Evolutionary conservation across 257 asterid genomes (phyloP).

Genomic region (Primulina eburnea): DNA sequence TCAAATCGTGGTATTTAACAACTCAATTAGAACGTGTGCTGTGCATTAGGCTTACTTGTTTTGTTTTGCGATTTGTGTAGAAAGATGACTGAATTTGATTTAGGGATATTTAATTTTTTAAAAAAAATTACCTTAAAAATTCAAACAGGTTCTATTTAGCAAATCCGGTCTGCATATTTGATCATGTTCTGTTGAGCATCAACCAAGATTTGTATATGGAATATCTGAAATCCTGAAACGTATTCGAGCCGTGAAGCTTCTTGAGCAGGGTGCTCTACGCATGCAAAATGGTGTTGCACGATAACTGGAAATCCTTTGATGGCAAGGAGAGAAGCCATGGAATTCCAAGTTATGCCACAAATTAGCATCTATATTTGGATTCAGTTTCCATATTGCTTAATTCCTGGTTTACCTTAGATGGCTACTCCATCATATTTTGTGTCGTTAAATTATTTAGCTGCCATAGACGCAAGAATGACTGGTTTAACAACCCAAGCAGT

Average conservation of each 20-base stretch:
- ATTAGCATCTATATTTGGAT: not conserved
- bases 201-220: not conserved
- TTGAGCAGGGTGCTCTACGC: not conserved
- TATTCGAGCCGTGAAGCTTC: not conserved
- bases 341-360: not conserved
- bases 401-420: not conserved
- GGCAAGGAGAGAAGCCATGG: not conserved
- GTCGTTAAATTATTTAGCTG: not conserved
- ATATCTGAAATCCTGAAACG: not conserved
- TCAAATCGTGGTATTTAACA: too few species aligned
- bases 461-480: not conserved
- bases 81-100: not conserved
- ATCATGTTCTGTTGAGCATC: not conserved
- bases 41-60: not conserved
- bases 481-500: too few species aligned
- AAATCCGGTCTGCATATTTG: not conserved
- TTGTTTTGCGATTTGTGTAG: not conserved
- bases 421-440: not conserved
- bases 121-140: too few species aligned
- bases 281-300: not conserved
- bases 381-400: not conserved
- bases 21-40: not conserved
- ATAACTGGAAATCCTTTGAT: not conserved
- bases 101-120: too few species aligned
- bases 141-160: not conserved